These are phyloP conservation scores for Hemisphaericaspora lyxosophila DNA, from an alignment of 1,139 yeast genomes.

Conservation along the genomic window DNA sequence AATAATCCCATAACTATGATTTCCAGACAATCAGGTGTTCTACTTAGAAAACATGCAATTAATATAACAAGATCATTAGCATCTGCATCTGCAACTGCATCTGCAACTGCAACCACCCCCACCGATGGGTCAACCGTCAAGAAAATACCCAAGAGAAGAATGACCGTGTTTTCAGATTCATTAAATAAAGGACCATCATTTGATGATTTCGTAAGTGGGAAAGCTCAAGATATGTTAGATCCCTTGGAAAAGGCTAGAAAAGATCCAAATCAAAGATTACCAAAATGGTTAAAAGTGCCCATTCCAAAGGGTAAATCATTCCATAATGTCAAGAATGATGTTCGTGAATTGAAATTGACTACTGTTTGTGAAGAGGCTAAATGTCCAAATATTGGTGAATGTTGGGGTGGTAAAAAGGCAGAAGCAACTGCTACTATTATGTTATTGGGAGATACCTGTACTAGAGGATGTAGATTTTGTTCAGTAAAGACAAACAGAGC, in stretches of 20 bases:
- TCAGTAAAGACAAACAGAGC: constrained; percentile 88
- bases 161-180: constrained; percentile 66
- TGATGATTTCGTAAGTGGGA: constrained; percentile 83
- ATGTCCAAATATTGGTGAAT: constrained; percentile 98
- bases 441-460: constrained; percentile 98
- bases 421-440: constrained; percentile 99
- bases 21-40: constrained; percentile 2
- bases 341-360: constrained; percentile 81
- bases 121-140: constrained; percentile 7
- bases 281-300: constrained; percentile 92
- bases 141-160: constrained; percentile 34
- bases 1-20: no score
- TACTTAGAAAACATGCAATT: not conserved
- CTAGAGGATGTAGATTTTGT: constrained; percentile 97
- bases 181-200: constrained; percentile 88
- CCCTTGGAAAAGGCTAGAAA: constrained; percentile 68
- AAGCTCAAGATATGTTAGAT: constrained; percentile 67
- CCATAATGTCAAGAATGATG: constrained; percentile 78
- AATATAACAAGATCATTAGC: constrained; percentile 14
- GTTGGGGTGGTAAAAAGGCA: constrained; percentile 97
- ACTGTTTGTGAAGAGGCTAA: constrained; percentile 99
- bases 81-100: constrained; percentile 9
- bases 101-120: not conserved
- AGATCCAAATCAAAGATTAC: constrained; percentile 69
- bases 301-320: constrained; percentile 90